Percentiles rank a stretch among this genome's conserved stretches.
Conservation (phyloP, 2,329 filamentous ascomycete species). For the Colletotrichum filicis region DNA sequence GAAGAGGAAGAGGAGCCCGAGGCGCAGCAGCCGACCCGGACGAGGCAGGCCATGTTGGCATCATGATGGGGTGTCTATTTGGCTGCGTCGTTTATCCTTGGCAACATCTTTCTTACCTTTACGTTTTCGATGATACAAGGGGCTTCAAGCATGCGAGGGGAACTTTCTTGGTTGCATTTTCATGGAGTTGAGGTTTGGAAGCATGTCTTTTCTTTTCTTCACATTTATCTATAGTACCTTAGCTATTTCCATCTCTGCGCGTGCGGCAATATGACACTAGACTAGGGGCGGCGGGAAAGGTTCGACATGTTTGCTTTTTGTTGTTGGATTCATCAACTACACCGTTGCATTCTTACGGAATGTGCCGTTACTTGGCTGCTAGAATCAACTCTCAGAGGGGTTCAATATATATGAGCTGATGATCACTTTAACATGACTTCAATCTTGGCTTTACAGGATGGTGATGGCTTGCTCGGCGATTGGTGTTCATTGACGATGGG, state of each 20-base stretch:
- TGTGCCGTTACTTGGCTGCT: neutral
- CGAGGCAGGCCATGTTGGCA: conserved; percentile 51
- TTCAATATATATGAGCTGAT: neutral
- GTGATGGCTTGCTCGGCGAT: too few species aligned
- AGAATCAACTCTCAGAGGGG: neutral
- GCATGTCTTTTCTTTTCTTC: neutral
- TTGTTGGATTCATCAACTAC: neutral
- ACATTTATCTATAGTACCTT: neutral
- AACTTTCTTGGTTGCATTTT: neutral
- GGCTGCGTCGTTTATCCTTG: neutral
- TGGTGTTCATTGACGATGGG: too few species aligned
- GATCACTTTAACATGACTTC: neutral
- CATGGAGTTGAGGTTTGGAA: conserved; percentile 5
- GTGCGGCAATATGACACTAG: neutral
- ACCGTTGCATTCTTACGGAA: neutral
- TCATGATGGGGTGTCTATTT: conserved; percentile 32
- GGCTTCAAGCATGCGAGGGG: conserved; percentile 1
- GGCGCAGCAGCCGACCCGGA: conserved; percentile 27
- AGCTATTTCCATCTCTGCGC: neutral
- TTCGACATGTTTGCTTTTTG: neutral
- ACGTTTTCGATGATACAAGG: neutral
- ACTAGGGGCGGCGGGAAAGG: neutral
- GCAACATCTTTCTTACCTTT: neutral
- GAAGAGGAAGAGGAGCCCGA: conserved; percentile 25
- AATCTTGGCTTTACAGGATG: neutral